These are phyloP conservation scores for Botrytis byssoidea DNA, from an alignment of 2,329 filamentous ascomycete species.

Conservation along the genomic window DNA sequence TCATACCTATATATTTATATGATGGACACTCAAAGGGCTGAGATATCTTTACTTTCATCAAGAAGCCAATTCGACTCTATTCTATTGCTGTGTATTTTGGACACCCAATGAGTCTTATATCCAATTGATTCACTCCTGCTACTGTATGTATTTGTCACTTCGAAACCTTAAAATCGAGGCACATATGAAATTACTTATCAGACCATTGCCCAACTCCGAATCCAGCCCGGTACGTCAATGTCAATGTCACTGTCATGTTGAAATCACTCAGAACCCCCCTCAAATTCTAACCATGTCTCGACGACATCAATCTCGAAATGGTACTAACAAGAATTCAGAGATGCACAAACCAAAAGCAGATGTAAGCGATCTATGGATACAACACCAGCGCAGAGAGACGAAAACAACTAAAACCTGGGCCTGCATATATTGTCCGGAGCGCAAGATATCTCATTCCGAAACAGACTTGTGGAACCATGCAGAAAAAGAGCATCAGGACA, in stretches of 20 bases:
- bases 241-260: no score
- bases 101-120: neutral
- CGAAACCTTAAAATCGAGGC: neutral
- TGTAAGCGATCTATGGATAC: conserved; percentile 27
- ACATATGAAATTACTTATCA: neutral
- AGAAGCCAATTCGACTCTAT: neutral
- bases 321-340: conserved; percentile 1
- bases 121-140: neutral
- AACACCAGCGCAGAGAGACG: conserved; percentile 27
- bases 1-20: no score
- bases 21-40: no score
- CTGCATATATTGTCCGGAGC: conserved; percentile 28
- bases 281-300: neutral
- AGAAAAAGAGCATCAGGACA: conserved; percentile 23
- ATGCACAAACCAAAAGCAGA: conserved; percentile 12
- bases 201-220: neutral
- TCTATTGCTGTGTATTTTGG: neutral
- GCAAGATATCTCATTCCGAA: conserved; percentile 23
- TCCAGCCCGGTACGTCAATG: conserved; percentile 1
- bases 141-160: neutral
- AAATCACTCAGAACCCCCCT: neutral
- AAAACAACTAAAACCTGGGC: conserved; percentile 29
- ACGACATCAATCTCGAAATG: conserved; percentile 4
- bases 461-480: conserved; percentile 30
- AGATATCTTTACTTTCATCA: neutral